These are phyloP conservation scores for Xylaria sp. DNA, from an alignment of 2,329 filamentous ascomycete species.

Conservation along the genomic window DNA sequence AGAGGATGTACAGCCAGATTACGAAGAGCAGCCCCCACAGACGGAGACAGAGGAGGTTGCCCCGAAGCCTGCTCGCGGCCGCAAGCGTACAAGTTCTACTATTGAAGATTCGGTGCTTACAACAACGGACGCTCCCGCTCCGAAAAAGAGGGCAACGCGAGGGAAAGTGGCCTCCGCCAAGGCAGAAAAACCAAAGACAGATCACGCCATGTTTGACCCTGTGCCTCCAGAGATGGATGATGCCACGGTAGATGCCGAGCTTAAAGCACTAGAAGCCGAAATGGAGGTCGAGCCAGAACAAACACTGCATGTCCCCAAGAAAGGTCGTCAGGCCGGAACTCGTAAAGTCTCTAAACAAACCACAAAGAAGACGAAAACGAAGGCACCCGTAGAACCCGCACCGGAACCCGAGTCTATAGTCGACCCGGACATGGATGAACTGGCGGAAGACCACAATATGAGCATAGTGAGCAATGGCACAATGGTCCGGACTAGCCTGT, in stretches of 20 bases:
- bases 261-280: constrained; percentile 60
- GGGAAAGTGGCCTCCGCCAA: constrained; percentile 48
- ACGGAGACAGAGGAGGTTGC: constrained; percentile 44
- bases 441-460: constrained; percentile 51
- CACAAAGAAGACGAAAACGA: constrained; percentile 55
- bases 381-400: constrained; percentile 41
- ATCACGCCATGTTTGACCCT: constrained; percentile 65
- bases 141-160: constrained; percentile 68
- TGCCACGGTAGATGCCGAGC: constrained; percentile 61
- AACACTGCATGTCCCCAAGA: constrained; percentile 61
- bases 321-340: constrained; percentile 60
- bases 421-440: constrained; percentile 44
- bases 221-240: constrained; percentile 57
- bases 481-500: constrained; percentile 52
- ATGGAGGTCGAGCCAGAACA: constrained; percentile 56
- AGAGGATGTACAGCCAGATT: constrained; percentile 19
- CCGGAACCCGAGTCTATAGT: constrained; percentile 26
- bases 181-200: constrained; percentile 47
- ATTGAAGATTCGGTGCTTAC: constrained; percentile 60
- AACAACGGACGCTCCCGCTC: constrained; percentile 58
- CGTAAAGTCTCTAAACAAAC: constrained; percentile 64
- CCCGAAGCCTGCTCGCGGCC: constrained; percentile 60
- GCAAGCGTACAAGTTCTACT: constrained; percentile 71
- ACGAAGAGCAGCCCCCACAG: constrained; percentile 43
- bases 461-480: constrained; percentile 57